phyloP scores from a whole-genome alignment of 1,284 basidiomycete genomes.

The Sphagnurus paluster region DNA sequence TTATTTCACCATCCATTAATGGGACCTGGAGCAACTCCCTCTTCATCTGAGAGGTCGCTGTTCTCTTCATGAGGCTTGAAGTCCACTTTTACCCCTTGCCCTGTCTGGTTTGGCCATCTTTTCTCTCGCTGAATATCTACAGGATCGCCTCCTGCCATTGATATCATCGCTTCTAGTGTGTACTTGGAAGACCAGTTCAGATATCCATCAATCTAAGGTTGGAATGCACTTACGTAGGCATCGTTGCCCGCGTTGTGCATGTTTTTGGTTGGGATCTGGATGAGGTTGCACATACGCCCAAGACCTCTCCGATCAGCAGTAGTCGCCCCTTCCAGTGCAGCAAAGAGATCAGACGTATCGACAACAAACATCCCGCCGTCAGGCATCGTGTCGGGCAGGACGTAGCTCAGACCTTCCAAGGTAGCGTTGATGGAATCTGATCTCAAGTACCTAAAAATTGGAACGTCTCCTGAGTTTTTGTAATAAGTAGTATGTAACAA shows the following conservation, averaged over 20 bases:
- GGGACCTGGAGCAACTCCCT: constrained; percentile 41
- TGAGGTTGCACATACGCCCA: constrained; percentile 56
- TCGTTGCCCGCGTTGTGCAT: constrained; percentile 88
- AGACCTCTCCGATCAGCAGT: constrained; percentile 53
- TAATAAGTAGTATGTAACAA: background rate
- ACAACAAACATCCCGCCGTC: constrained; percentile 59
- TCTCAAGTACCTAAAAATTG: constrained; percentile 56
- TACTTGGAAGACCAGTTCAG: constrained; percentile 42
- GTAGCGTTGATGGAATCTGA: constrained; percentile 48
- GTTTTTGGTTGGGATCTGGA: constrained; percentile 54
- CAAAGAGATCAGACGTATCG: constrained; percentile 75
- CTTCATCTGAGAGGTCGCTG: constrained; percentile 57
- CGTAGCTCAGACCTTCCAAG: constrained; percentile 50
- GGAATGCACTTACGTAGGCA: constrained; percentile 57
- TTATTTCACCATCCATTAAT: constrained; percentile 11
- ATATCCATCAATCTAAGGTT: background rate
- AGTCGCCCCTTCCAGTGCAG: constrained; percentile 63
- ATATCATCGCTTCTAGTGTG: constrained; percentile 59
- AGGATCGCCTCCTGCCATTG: constrained; percentile 70
- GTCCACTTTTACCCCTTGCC: constrained; percentile 50
- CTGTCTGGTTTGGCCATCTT: constrained; percentile 69
- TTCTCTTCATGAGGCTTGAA: constrained; percentile 63
- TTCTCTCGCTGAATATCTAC: constrained; percentile 71
- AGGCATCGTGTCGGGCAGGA: constrained; percentile 56
- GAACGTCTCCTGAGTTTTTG: background rate